Base-by-base conservation (phyloP, 1,284 basidiomycete genomes). In the Austroboletus olivaceoglutinosus region DNA sequence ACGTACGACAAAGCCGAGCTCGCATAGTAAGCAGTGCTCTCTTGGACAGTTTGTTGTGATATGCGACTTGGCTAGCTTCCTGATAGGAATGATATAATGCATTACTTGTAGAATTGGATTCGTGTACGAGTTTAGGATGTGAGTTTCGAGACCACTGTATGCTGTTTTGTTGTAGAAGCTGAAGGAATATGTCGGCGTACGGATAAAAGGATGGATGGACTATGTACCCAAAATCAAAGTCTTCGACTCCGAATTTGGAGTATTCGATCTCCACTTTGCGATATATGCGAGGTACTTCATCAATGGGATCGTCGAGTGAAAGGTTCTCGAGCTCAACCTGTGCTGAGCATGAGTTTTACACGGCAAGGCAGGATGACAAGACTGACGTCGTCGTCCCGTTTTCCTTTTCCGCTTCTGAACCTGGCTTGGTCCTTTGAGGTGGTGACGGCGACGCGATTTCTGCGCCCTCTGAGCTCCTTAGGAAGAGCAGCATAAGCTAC, bases 161-260 rank as follows among this genome's bases (percentile, higher is more conserved):
- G 80, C 69, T 0, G 97, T 98, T 63, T 83, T 85, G 70, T 97
- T 97, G 72, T 93, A 97, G 66, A 92, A 97, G 1, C 93, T 94
- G 52, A n/a, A 45, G 16, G 31, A 12, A 16, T 27, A 11, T 0
- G 25, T 63, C 37, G 46, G 44, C 31, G 0, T 3, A 15, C 38
- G 29, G 19, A 31, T 16, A 41, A 21, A 46, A 15, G 16, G 30
- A 23, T 30, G 29, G 3, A 27, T 1, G 30, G 4, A 44, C 0
- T 33, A 64, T 76, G 52, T 63, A 92, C 91, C 81, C 95, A 65
- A 99, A 99, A 69, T 99, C 97, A 64, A 99, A 99, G 70, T 99
- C 96, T 67, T 96, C 96, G 23, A 98, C 91, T n/a, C 96, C 96
- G 60, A 99, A 99, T 62, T 93, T 93, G 43, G 93, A 96, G 69